Percentiles rank a stretch among this genome's conserved stretches.
Evolutionary conservation across 768 basidiomycete genomes (phyloP).

Genomic region (Tricholoma sp.): DNA sequence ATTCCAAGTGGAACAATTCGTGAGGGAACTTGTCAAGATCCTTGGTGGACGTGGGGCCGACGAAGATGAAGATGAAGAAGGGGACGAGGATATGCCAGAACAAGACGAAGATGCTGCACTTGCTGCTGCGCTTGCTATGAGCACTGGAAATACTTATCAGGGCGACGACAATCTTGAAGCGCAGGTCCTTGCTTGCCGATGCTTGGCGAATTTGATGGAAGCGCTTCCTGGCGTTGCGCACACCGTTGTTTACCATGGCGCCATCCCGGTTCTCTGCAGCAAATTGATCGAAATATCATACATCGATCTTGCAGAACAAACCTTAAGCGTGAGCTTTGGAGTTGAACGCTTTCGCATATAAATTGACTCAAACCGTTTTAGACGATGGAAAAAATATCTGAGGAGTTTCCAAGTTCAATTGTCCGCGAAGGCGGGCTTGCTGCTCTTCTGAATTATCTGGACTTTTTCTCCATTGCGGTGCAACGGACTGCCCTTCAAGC

Average conservation of each 20-base stretch:
- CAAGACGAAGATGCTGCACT: slow-evolving; percentile 84
- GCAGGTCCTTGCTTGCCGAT: slow-evolving; percentile 93
- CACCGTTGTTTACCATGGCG: slow-evolving; percentile 96
- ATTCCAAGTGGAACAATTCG: slow-evolving; percentile 91
- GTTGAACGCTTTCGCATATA: slow-evolving; percentile 10
- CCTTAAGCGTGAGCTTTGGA: slow-evolving; percentile 75
- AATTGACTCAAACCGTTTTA: slow-evolving; percentile 28
- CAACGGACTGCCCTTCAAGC: slow-evolving; percentile 96
- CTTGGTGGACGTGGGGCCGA: slow-evolving; percentile 74
- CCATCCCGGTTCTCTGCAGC: slow-evolving; percentile 95
- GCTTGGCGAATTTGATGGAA: slow-evolving; percentile 97
- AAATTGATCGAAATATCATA: slow-evolving; percentile 96
- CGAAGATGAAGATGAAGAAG: slow-evolving; percentile 72
- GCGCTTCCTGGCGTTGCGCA: slow-evolving; percentile 98
- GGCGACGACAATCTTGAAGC: slow-evolving; percentile 90
- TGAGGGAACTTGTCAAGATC: slow-evolving; percentile 87
- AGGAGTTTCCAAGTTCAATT: slow-evolving; percentile 94
- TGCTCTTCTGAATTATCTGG: slow-evolving; percentile 90
- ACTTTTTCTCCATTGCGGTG: slow-evolving; percentile 97
- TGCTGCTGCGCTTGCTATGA: slow-evolving; percentile 83
- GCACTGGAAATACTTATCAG: slow-evolving; percentile 58
- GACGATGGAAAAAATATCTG: slow-evolving; percentile 98
- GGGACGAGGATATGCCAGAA: slow-evolving; percentile 54
- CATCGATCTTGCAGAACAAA: slow-evolving; percentile 98
- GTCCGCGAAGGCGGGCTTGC: slow-evolving; percentile 93